A percentile compares a stretch with the other conserved stretches of the same genome.
phyloP scores from a whole-genome alignment of 371 early-diverging fungal species.

The Mucor circinelloides region DNA sequence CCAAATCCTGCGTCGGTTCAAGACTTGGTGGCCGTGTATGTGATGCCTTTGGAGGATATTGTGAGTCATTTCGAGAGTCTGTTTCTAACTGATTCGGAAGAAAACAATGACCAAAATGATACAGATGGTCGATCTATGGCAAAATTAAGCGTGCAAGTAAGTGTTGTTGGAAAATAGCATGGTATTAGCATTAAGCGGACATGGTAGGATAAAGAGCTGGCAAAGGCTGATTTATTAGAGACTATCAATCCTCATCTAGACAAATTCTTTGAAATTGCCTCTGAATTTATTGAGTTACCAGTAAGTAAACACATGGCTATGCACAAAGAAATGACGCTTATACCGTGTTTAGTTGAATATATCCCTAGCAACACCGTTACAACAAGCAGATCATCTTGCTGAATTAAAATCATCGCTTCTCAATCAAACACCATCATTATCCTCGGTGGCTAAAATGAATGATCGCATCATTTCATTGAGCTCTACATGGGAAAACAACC shows the following conservation, averaged over 20 bases:
- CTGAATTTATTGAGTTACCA: constrained; percentile 15
- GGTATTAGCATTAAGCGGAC: no score
- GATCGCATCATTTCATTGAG: constrained; percentile 21
- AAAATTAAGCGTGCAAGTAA: background rate
- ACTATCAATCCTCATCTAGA: constrained; percentile 26
- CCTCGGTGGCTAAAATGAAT: constrained; percentile 17
- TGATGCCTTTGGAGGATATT: constrained; percentile 34
- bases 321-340: background rate
- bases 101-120: background rate
- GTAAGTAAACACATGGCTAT: constrained; percentile 14
- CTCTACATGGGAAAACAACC: constrained; percentile 31
- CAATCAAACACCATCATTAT: constrained; percentile 13
- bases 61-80: constrained; percentile 26
- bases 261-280: constrained; percentile 18
- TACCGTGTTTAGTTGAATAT: constrained; percentile 6
- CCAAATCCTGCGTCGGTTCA: background rate
- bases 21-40: constrained; percentile 14
- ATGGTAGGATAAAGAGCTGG: constrained; percentile 23
- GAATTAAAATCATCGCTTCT: constrained; percentile 15
- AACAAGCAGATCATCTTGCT: constrained; percentile 20
- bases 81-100: constrained; percentile 15
- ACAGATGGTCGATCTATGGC: background rate
- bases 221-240: constrained; percentile 22
- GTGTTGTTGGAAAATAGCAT: background rate
- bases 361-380: constrained; percentile 4